A percentile compares a stretch with the other conserved stretches of the same genome.
Evolutionary conservation across 1,284 basidiomycete species (phyloP).

Genomic region (Schizophyllum amplum): DNA sequence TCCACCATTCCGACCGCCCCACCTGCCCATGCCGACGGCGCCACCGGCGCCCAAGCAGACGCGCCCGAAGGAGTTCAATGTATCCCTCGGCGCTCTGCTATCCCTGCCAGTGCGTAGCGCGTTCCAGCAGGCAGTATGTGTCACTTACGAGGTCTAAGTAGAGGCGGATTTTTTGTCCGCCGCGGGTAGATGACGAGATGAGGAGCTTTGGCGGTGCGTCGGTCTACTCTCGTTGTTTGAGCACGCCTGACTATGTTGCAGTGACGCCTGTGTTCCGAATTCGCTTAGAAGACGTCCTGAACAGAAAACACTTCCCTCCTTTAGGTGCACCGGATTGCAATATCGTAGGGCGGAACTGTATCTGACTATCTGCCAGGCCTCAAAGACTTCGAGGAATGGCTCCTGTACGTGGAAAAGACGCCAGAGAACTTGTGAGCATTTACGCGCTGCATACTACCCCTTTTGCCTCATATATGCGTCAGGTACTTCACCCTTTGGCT

Average conservation of each 20-base stretch:
- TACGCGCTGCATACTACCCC: background rate
- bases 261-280: constrained; percentile 40
- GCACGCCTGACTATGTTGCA: constrained; percentile 2
- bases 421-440: constrained; percentile 58
- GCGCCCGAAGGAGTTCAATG: constrained; percentile 3
- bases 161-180: background rate
- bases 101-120: constrained; percentile 8
- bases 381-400: constrained; percentile 74
- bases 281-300: constrained; percentile 43
- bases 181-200: background rate
- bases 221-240: background rate
- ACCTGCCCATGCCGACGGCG: background rate
- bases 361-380: constrained; percentile 30
- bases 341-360: background rate
- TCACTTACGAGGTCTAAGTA: background rate
- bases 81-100: constrained; percentile 10
- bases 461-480: constrained; percentile 4
- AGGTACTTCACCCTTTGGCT: constrained; percentile 74
- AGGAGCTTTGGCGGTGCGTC: background rate
- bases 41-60: constrained; percentile 1
- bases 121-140: background rate
- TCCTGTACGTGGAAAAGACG: constrained; percentile 62
- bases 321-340: constrained; percentile 17
- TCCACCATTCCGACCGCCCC: background rate
- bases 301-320: constrained; percentile 44